Evolutionary conservation across 176 grass and related monocot species (phyloP).

Genomic region (Zoysia japonica): DNA sequence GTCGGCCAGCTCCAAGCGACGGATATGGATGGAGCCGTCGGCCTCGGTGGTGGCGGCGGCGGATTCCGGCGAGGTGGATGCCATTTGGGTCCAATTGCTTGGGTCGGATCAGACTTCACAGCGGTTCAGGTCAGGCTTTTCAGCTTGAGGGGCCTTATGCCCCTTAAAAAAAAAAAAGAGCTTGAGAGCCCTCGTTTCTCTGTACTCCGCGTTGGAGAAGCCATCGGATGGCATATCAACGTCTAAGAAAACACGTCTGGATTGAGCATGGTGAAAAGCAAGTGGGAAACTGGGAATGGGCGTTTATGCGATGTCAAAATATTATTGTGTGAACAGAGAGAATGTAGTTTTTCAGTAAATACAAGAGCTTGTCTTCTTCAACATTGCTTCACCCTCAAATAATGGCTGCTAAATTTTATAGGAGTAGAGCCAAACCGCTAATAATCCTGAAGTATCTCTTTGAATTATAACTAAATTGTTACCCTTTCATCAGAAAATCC

Average conservation of each 20-base stretch:
- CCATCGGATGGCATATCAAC: slow-evolving; percentile 22
- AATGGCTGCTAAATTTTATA: no score
- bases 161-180: no score
- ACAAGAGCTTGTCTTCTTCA: no score
- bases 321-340: background rate
- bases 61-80: slow-evolving; percentile 46
- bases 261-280: background rate
- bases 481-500: no score
- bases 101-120: background rate
- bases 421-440: no score
- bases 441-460: no score
- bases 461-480: no score
- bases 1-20: slow-evolving; percentile 66
- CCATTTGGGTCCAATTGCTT: slow-evolving; percentile 40
- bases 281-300: background rate
- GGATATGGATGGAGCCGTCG: slow-evolving; percentile 38
- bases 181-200: background rate
- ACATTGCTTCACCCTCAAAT: no score
- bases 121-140: no score
- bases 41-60: slow-evolving; percentile 14
- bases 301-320: background rate
- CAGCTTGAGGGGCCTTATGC: background rate
- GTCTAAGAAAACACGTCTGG: background rate
- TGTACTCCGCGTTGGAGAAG: background rate
- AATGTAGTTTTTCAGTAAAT: background rate